A percentile compares a stretch with the other conserved stretches of the same genome.
Conservation (phyloP, 2,329 filamentous ascomycete genomes). For the Leptographium flavum region DNA sequence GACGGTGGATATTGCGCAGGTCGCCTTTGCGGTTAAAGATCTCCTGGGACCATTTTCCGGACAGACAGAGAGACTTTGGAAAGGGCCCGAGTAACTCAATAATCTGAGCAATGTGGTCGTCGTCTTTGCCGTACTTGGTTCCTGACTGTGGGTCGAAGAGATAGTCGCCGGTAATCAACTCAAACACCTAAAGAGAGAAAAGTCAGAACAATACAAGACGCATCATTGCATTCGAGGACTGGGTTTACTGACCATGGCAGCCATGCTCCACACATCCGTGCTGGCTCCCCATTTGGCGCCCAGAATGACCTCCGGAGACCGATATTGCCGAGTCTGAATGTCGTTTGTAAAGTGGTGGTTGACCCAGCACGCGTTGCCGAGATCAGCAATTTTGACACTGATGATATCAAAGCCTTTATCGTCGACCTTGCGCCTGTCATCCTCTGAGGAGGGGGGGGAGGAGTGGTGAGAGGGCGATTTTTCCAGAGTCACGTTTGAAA, state of each 20-base stretch:
- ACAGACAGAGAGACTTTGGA: conserved; percentile 79
- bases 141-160: conserved; percentile 96
- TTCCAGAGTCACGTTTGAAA: conserved; percentile 87
- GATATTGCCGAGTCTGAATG: conserved; percentile 94
- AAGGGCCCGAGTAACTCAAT: conserved; percentile 92
- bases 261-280: conserved; percentile 99
- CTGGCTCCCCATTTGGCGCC: conserved; percentile 98
- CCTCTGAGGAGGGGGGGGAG: conserved; percentile 11
- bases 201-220: conserved; percentile 3
- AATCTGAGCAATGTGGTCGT: conserved; percentile 98
- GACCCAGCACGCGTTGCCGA: conserved; percentile 97
- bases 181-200: conserved; percentile 56
- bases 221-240: no score
- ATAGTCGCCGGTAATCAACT: conserved; percentile 95
- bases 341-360: conserved; percentile 99
- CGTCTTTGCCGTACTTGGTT: conserved; percentile 98
- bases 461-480: conserved; percentile 28
- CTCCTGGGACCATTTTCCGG: conserved; percentile 94
- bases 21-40: conserved; percentile 98
- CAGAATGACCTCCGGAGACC: conserved; percentile 92
- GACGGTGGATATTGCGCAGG: conserved; percentile 87
- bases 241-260: conserved; percentile 67
- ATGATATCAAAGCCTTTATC: conserved; percentile 59
- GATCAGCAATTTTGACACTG: conserved; percentile 95
- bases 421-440: conserved; percentile 49